These are phyloP conservation scores for Fusarium sp. DNA, from an alignment of 2,329 filamentous ascomycete genomes.

Conservation along the genomic window DNA sequence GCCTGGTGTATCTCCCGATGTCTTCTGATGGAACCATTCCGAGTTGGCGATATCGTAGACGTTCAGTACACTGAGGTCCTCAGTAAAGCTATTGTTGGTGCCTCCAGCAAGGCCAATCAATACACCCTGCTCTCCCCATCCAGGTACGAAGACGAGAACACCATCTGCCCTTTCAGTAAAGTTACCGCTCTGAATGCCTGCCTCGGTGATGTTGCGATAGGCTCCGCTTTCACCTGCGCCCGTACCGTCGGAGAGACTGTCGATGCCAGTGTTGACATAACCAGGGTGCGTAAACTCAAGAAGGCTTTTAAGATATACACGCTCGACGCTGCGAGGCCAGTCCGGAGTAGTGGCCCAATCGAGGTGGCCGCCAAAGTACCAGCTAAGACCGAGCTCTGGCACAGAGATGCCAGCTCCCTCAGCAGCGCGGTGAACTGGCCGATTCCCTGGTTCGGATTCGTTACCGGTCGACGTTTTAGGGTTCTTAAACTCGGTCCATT, in stretches of 20 bases:
- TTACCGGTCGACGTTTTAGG: slow-evolving; percentile 73
- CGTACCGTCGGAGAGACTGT: slow-evolving; percentile 62
- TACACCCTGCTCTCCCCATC: slow-evolving; percentile 77
- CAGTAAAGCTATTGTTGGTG: slow-evolving; percentile 74
- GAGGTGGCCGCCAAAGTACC: slow-evolving; percentile 83
- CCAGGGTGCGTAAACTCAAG: slow-evolving; percentile 82
- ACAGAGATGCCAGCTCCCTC: slow-evolving; percentile 80
- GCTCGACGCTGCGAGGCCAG: slow-evolving; percentile 73
- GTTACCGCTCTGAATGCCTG: slow-evolving; percentile 72
- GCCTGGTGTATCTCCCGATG: slow-evolving; percentile 64
- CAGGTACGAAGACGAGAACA: slow-evolving; percentile 77
- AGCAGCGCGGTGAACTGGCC: slow-evolving; percentile 73
- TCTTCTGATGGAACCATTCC: slow-evolving; percentile 70
- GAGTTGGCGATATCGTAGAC: slow-evolving; percentile 73
- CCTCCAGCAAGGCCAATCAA: slow-evolving; percentile 79
- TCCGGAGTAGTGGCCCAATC: slow-evolving; percentile 69
- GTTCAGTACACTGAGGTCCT: slow-evolving; percentile 66
- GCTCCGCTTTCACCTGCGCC: slow-evolving; percentile 71
- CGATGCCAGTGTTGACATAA: slow-evolving; percentile 71
- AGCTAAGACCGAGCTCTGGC: slow-evolving; percentile 75
- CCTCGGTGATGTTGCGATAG: slow-evolving; percentile 80
- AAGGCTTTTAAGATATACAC: slow-evolving; percentile 79
- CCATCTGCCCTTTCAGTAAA: slow-evolving; percentile 82
- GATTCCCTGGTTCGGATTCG: slow-evolving; percentile 66
- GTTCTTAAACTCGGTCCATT: slow-evolving; percentile 72